Base-by-base conservation (phyloP, 176 grass and related monocot species). In the Thinopyrum elongatum region DNA sequence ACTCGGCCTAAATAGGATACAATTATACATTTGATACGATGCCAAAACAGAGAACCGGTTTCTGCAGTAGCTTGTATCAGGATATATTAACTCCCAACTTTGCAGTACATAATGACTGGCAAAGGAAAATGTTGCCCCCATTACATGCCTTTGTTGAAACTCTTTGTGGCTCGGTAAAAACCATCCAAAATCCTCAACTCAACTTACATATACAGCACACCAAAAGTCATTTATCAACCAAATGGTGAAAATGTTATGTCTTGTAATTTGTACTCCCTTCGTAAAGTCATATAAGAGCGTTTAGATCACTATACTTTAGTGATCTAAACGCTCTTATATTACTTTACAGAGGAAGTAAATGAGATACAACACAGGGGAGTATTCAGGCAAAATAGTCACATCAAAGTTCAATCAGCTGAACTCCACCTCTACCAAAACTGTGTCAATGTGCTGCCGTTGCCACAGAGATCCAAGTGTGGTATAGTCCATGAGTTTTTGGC, bases 391-490 rank as follows among this genome's bases (percentile, higher is more conserved):
- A 47, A 42, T 73, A 72, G 26, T 17, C 7, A 7, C 23, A 82
- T 42, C 23, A 68, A 84, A 65, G 35, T 30, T 69, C 1, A 19
- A 49, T 62, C 49, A 21, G 62, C 39, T 26, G 36, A 60, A 15
- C 34, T 63, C 35, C 9, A 22, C 19, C 49, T 27, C 31, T 30
- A 91, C 71, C 17, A 23, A 79, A 79, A 49, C 12, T 42, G 39
- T 64, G 59, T 92, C 89, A 92, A 58, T 82, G 75, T 80, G 88
- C 89, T 29, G 81, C 70, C 17, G 70, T 70, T 7, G 78, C 82
- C 42, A 90, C 80, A 13, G 85, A 86, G 5, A 81, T 81, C 97
- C 92, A 99, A 7, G 67, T 57, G 15, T 90, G 85, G 79, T 91
- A 85, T 7, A 89, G 31, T 42, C 97, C 97, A 68, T 84, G 13